Base-by-base conservation (phyloP, 2,329 filamentous ascomycete species). In the Fusarium illudens region DNA sequence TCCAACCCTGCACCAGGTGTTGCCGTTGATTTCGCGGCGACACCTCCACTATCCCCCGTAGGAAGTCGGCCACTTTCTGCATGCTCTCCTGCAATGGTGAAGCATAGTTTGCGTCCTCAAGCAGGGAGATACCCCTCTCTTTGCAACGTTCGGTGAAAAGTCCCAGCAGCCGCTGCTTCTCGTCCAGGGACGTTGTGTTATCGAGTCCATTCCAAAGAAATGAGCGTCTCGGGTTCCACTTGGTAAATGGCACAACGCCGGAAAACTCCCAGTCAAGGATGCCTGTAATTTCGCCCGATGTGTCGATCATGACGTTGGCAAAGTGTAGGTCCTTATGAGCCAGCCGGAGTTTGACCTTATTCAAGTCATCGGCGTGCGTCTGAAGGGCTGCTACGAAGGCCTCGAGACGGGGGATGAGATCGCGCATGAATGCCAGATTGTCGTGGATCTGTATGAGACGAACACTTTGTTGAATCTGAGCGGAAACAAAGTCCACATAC, bases 301-400 rank as follows among this genome's bases (percentile, higher is more conserved):
- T 11, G 78, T 62, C 48, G 61, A 12, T 81, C 56, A 79, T 73
- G 33, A 80, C 68, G 44, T 80, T 81, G 12, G 73, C 78, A 36
- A 81, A 75, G 58, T 80, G 77, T 42, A 80, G 50, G 62, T 80
- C 78, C 59, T 77, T 78, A 62, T 81, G 80, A 7, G 78, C 75
- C 2, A 81, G 71, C 11, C 66, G 33, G 10, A 68, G 60, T 12
- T 42, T 54, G n/a, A 55, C 54, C n/a, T 34, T 50, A 19, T 60
- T 50, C 25, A 71, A 51, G 27, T 51, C 42, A 10, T 39, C 34
- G 9, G 57, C 29, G 6, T 75, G 52, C 20, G 72, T 58, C 53
- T 52, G 34, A 3, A 73, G 46, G 8, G 37, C 37, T 19, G 19
- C 39, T 0, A 67, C 27, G 52, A 80, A 76, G 3, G 65, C 63